Evolutionary conservation across 2,329 filamentous ascomycete species (phyloP).

Genomic region (Davidsoniella australis): DNA sequence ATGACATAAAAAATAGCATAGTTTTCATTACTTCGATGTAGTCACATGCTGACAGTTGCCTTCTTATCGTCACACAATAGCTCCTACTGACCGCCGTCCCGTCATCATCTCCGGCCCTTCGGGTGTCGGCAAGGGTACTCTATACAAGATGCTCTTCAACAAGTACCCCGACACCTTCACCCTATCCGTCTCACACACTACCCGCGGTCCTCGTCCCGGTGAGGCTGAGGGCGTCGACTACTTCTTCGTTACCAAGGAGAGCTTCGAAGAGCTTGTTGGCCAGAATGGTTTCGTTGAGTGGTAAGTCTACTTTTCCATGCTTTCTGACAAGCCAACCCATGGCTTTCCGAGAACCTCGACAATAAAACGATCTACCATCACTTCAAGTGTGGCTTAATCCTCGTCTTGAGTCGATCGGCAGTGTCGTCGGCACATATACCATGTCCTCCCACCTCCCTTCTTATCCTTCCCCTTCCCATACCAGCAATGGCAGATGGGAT

Average conservation of each 20-base stretch:
- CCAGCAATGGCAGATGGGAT: too few relatives aligned
- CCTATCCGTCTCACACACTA: slow-evolving; percentile 58
- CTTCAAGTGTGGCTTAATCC: neutral
- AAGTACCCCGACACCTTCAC: slow-evolving; percentile 32
- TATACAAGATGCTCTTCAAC: slow-evolving; percentile 54
- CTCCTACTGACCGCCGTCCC: slow-evolving; percentile 37
- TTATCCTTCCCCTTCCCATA: too few relatives aligned
- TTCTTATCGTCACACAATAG: neutral
- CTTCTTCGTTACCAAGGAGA: slow-evolving; percentile 52
- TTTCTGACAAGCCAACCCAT: neutral
- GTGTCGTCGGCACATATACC: neutral
- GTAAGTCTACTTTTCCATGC: neutral
- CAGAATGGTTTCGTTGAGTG: slow-evolving; percentile 61
- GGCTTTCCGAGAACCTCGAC: neutral
- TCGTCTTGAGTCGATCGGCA: neutral
- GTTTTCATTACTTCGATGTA: neutral
- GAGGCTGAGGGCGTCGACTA: slow-evolving; percentile 69
- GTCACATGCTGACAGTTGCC: neutral
- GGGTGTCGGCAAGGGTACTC: slow-evolving; percentile 67
- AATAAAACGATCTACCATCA: neutral
- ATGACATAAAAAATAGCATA: too few relatives aligned
- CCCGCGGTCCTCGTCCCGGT: slow-evolving; percentile 55
- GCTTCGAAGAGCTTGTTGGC: slow-evolving; percentile 52
- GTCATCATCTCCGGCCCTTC: slow-evolving; percentile 67
- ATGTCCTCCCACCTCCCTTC: too few relatives aligned